A percentile compares a stretch with the other conserved stretches of the same genome.
Evolutionary conservation across 768 basidiomycete genomes (phyloP).

Genomic region (Candolleomyces aberdarensis): DNA sequence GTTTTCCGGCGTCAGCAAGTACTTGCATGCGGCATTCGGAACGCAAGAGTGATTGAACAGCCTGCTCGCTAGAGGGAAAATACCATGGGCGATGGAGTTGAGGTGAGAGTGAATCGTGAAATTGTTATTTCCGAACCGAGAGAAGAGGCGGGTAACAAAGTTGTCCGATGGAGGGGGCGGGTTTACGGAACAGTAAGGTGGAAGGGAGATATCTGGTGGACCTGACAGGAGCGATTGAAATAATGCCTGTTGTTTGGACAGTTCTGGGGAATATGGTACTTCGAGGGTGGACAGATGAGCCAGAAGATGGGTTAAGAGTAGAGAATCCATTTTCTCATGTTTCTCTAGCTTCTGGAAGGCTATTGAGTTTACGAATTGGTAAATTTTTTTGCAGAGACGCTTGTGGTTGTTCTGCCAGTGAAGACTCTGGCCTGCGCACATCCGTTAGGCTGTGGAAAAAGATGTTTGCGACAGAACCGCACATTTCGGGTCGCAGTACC

Average conservation of each 20-base stretch:
- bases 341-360: slow-evolving; percentile 45
- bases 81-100: slow-evolving; percentile 64
- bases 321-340: slow-evolving; percentile 57
- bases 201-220: not conserved
- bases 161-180: slow-evolving; percentile 30
- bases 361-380: slow-evolving; percentile 41
- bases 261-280: slow-evolving; percentile 17
- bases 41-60: slow-evolving; percentile 80
- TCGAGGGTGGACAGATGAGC: slow-evolving; percentile 33
- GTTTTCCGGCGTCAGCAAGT: slow-evolving; percentile 36
- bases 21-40: slow-evolving; percentile 69
- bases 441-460: slow-evolving; percentile 4
- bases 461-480: slow-evolving; percentile 17
- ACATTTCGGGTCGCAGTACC: slow-evolving; percentile 73
- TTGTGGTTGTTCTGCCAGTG: slow-evolving; percentile 70
- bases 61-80: slow-evolving; percentile 77
- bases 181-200: slow-evolving; percentile 11
- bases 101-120: slow-evolving; percentile 76
- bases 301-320: slow-evolving; percentile 62
- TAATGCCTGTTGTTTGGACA: slow-evolving; percentile 23
- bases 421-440: slow-evolving; percentile 53
- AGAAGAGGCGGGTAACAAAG: slow-evolving; percentile 37
- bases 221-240: slow-evolving; percentile 41
- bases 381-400: slow-evolving; percentile 61
- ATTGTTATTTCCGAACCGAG: slow-evolving; percentile 78